Conservation (phyloP, 257 asterid genomes). For the Cinchona pubescens region DNA sequence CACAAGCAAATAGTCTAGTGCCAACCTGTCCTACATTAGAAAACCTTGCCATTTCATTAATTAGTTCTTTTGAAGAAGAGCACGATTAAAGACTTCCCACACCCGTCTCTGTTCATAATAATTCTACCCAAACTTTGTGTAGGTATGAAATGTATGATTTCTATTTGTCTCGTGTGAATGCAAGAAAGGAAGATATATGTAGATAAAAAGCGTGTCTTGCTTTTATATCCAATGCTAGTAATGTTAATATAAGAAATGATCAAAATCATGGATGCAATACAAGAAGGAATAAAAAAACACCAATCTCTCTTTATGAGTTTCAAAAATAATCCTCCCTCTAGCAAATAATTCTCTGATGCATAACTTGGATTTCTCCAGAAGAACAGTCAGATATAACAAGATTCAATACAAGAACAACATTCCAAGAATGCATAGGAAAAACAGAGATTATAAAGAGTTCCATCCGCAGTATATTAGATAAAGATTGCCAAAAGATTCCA, state of each 20-base stretch:
- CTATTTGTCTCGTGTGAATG: conserved; percentile 12
- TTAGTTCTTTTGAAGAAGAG: conserved; percentile 36
- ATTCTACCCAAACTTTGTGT: conserved; percentile 34
- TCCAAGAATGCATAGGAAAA: conserved; percentile 34
- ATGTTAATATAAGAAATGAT: conserved; percentile 1
- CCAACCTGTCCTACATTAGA: conserved; percentile 61
- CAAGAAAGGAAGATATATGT: conserved; percentile 10
- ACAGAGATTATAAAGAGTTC: conserved; percentile 41
- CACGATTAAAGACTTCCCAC: conserved; percentile 46
- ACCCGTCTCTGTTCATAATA: conserved; percentile 39
- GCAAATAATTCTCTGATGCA: conserved; percentile 30
- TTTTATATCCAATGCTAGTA: conserved; percentile 10
- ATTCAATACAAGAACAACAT: conserved; percentile 40
- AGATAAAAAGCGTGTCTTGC: conserved; percentile 25
- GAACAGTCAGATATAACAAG: conserved; percentile 32
- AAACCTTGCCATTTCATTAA: conserved; percentile 36
- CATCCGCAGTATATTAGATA: conserved; percentile 40
- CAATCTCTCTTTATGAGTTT: conserved; percentile 29
- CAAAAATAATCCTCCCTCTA: conserved; percentile 36
- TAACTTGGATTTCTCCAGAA: conserved; percentile 41
- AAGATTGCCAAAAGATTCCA: conserved; percentile 34
- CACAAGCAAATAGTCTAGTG: conserved; percentile 34
- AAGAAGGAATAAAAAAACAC: conserved; percentile 22
- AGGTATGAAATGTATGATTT: conserved; percentile 15
- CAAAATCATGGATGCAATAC: conserved; percentile 22